Conservation (phyloP, 1,139 yeast species). For the Scheffersomyces segobiensis region DNA sequence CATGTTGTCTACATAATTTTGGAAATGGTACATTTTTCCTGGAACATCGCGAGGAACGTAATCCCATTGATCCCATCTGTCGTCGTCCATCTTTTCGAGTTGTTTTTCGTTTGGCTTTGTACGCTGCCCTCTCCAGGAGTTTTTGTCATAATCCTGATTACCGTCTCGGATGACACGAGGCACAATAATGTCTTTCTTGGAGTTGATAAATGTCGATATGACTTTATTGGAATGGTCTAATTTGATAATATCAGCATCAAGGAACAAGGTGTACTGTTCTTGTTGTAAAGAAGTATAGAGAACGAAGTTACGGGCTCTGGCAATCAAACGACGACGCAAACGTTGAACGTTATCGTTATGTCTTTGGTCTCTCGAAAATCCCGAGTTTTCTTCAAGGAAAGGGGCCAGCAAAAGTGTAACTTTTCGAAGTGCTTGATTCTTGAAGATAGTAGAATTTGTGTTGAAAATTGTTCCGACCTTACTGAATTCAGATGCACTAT, state of each 20-base stretch:
- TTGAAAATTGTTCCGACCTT: constrained; percentile 17
- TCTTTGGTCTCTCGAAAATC: constrained; percentile 23
- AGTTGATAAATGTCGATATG: constrained; percentile 30
- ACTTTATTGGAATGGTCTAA: constrained; percentile 26
- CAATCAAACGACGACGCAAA: constrained; percentile 32
- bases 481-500: constrained; percentile 24
- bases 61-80: constrained; percentile 32
- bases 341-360: constrained; percentile 34
- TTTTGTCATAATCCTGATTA: constrained; percentile 42
- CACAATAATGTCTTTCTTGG: constrained; percentile 41
- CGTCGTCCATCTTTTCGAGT: constrained; percentile 28
- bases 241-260: constrained; percentile 44
- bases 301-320: constrained; percentile 37
- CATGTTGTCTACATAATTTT: constrained; percentile 17
- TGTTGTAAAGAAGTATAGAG: constrained; percentile 24
- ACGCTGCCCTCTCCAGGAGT: constrained; percentile 51
- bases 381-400: constrained; percentile 26
- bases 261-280: constrained; percentile 41
- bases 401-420: constrained; percentile 35
- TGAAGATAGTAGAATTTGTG: constrained; percentile 6
- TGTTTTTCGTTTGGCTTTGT: constrained; percentile 35
- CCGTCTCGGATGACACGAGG: constrained; percentile 36
- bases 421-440: constrained; percentile 11
- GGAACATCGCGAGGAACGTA: constrained; percentile 41
- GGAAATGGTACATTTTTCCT: constrained; percentile 34